Conservation (phyloP, 495 filamentous ascomycete species). For the Neurospora sp. region DNA sequence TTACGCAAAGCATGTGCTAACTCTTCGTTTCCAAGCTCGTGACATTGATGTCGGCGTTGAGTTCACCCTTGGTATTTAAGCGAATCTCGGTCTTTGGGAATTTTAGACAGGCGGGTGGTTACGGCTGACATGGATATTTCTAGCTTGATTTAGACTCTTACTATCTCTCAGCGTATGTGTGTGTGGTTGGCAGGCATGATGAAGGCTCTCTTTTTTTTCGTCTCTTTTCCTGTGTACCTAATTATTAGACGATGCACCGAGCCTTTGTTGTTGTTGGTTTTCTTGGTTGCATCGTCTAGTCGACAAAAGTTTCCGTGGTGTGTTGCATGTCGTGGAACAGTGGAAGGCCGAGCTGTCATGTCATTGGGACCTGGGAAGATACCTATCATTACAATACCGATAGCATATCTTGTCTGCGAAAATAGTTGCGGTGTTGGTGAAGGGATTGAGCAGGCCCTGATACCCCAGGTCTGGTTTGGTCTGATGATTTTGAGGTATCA, state of each 20-base stretch:
- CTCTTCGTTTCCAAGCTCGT: slow-evolving; percentile 47
- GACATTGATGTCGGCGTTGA: slow-evolving; percentile 98
- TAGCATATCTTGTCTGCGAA: not conserved
- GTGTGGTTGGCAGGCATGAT: not conserved
- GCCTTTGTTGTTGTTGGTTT: not conserved
- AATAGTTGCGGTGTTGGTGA: not conserved
- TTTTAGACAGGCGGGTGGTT: not conserved
- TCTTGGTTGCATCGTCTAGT: not conserved
- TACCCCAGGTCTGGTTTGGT: no score
- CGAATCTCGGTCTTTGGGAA: not conserved
- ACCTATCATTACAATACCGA: not conserved
- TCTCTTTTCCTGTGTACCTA: not conserved
- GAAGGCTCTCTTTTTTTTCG: not conserved
- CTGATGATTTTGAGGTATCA: no score
- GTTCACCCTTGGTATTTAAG: slow-evolving; percentile 89
- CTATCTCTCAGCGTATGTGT: not conserved
- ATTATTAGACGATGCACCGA: not conserved
- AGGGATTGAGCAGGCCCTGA: not conserved
- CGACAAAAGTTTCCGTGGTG: not conserved
- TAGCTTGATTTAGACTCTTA: not conserved
- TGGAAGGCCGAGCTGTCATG: not conserved
- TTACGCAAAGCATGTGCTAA: not conserved
- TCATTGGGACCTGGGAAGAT: not conserved
- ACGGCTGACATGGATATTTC: not conserved
- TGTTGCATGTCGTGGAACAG: not conserved